A percentile compares a stretch with the other conserved stretches of the same genome.
Evolutionary conservation across 176 grass and related monocot genomes (phyloP).

Genomic region (Musa schizocarpa): DNA sequence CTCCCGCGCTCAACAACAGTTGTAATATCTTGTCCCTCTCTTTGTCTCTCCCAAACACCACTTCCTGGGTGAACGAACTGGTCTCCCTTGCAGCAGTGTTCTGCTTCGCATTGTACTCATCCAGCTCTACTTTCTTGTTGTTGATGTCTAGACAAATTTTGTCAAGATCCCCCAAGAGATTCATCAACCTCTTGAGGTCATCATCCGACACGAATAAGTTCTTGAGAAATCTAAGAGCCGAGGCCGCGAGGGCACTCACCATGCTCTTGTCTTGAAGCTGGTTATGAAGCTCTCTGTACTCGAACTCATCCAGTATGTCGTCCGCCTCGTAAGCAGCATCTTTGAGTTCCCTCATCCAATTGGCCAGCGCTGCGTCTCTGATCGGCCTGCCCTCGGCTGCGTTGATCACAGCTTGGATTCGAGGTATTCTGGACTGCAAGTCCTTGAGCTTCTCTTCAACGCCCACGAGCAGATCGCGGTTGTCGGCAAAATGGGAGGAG

Average conservation of each 20-base stretch:
- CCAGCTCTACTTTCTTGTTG: slow-evolving; percentile 5
- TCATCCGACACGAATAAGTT: slow-evolving; percentile 17
- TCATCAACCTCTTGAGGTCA: slow-evolving; percentile 9
- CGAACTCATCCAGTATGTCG: slow-evolving; percentile 21
- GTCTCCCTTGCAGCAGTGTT: no score
- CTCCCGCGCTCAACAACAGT: not conserved
- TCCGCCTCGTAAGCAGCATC: slow-evolving; percentile 7
- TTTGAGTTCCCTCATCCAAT: slow-evolving; percentile 16
- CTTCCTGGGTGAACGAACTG: not conserved
- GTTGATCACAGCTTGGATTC: not conserved
- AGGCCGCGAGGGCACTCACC: slow-evolving; percentile 20
- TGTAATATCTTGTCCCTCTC: not conserved
- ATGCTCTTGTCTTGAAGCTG: slow-evolving; percentile 11
- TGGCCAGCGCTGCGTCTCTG: slow-evolving; percentile 6
- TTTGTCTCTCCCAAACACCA: not conserved
- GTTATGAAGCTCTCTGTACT: slow-evolving; percentile 6
- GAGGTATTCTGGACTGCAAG: not conserved
- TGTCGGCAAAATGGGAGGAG: no score
- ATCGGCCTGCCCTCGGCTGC: slow-evolving; percentile 11
- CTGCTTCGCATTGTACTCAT: not conserved
- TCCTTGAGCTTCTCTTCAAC: not conserved
- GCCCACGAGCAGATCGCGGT: no score
- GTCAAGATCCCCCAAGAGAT: slow-evolving; percentile 4
- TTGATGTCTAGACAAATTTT: slow-evolving; percentile 1
- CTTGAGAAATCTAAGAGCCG: slow-evolving; percentile 11